Evolutionary conservation across 306 rosid species (phyloP).

Genomic region (Quercus agrifolia): DNA sequence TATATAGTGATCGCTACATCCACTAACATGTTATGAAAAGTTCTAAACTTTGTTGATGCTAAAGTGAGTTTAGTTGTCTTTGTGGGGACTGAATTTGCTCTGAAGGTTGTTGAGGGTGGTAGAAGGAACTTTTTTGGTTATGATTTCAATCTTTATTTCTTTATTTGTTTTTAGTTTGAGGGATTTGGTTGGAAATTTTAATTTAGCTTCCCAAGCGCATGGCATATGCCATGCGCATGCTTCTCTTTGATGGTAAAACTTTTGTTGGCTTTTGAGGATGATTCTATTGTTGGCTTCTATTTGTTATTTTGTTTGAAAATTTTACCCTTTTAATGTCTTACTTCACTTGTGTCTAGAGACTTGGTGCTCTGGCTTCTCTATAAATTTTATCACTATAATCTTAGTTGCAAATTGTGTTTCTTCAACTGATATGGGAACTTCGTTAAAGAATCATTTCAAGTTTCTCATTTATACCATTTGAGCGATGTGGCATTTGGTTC

Average conservation of each 20-base stretch:
- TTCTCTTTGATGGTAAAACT: neutral
- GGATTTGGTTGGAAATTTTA: neutral
- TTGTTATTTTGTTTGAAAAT: neutral
- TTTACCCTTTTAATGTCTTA: neutral
- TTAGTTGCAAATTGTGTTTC: neutral
- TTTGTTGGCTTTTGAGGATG: neutral
- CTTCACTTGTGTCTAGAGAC: neutral
- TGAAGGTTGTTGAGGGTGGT: neutral
- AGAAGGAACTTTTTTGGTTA: neutral
- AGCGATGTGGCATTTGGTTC: slow-evolving; percentile 92
- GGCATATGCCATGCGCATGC: neutral
- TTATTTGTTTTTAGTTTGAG: neutral
- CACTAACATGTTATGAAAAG: no score
- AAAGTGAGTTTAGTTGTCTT: neutral
- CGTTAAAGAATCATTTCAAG: slow-evolving; percentile 13
- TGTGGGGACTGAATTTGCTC: neutral
- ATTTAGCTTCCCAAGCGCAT: neutral
- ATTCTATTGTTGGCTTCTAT: neutral
- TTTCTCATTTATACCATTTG: slow-evolving; percentile 30
- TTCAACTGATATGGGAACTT: slow-evolving; percentile 1
- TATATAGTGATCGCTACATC: no score
- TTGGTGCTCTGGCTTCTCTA: neutral
- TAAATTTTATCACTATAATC: neutral
- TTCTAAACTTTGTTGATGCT: neutral
- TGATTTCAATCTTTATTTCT: neutral